Evolutionary conservation across 1,284 basidiomycete species (phyloP).

Genomic region (Ustanciosporium gigantosporum): DNA sequence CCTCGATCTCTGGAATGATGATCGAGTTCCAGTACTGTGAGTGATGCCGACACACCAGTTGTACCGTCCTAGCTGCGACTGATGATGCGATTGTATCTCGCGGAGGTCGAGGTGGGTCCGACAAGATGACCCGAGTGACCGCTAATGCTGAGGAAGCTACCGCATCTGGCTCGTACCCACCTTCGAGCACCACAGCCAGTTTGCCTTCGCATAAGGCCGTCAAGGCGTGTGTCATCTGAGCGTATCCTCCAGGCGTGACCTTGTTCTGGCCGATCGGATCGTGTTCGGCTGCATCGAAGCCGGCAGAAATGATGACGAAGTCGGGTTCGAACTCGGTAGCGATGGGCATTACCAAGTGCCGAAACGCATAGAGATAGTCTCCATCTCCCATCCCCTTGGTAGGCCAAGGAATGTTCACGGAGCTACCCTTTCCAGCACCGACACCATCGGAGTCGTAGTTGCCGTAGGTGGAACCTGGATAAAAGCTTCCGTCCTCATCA

Average conservation of each 20-base stretch:
- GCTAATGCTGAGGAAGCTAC: constrained; percentile 84
- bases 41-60: constrained; percentile 81
- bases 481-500: constrained; percentile 74
- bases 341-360: constrained; percentile 93
- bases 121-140: constrained; percentile 81
- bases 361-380: constrained; percentile 96
- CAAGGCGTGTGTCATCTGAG: constrained; percentile 98
- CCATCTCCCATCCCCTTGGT: constrained; percentile 84
- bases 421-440: constrained; percentile 75
- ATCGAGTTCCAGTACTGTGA: constrained; percentile 88
- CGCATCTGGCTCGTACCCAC: constrained; percentile 91
- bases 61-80: constrained; percentile 79
- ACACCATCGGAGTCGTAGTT: constrained; percentile 81
- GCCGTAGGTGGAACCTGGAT: constrained; percentile 89
- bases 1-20: constrained; percentile 12
- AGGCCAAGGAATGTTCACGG: constrained; percentile 96
- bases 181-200: constrained; percentile 92
- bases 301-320: constrained; percentile 94
- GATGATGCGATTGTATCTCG: constrained; percentile 31
- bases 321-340: constrained; percentile 94
- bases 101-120: constrained; percentile 78
- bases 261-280: constrained; percentile 88
- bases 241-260: constrained; percentile 91
- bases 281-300: constrained; percentile 93
- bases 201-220: constrained; percentile 84